These are phyloP conservation scores for Polymyxa betae DNA, from an alignment of 208 protist genomes.

Conservation along the genomic window DNA sequence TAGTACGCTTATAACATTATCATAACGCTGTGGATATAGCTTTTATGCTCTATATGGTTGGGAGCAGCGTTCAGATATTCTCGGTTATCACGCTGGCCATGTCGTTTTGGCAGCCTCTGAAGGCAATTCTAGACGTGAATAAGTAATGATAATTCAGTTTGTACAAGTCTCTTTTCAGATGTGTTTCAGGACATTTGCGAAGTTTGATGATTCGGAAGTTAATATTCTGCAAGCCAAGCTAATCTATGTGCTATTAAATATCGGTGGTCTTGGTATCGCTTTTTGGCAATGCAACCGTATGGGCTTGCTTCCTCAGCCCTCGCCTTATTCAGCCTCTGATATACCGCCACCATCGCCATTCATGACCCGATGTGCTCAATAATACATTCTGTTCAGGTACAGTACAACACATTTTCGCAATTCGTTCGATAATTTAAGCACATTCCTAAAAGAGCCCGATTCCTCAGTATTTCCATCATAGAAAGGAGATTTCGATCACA, in stretches of 20 bases:
- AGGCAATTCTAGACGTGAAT: background rate
- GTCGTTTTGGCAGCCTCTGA: slow-evolving; percentile 41
- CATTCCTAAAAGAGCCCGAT: background rate
- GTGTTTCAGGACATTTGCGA: background rate
- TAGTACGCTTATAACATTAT: background rate
- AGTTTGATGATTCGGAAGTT: slow-evolving; percentile 15
- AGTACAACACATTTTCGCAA: background rate
- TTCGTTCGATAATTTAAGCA: background rate
- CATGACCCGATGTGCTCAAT: background rate
- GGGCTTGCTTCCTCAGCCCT: background rate
- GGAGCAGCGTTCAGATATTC: slow-evolving; percentile 20
- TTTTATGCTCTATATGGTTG: slow-evolving; percentile 49
- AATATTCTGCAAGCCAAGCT: background rate
- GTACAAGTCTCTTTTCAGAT: background rate
- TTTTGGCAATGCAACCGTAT: slow-evolving; percentile 46
- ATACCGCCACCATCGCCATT: background rate
- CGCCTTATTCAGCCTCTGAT: background rate
- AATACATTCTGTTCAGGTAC: background rate
- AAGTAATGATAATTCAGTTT: background rate
- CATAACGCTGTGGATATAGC: background rate
- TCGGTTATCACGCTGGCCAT: slow-evolving; percentile 22
- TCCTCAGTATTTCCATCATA: background rate
- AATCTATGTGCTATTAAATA: background rate
- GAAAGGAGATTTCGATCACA: background rate
- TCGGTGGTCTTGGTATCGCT: background rate